A percentile compares a stretch with the other conserved stretches of the same genome.
Evolutionary conservation across 352 stramenopile species (phyloP).

Genomic region (Phytophthora meadii): DNA sequence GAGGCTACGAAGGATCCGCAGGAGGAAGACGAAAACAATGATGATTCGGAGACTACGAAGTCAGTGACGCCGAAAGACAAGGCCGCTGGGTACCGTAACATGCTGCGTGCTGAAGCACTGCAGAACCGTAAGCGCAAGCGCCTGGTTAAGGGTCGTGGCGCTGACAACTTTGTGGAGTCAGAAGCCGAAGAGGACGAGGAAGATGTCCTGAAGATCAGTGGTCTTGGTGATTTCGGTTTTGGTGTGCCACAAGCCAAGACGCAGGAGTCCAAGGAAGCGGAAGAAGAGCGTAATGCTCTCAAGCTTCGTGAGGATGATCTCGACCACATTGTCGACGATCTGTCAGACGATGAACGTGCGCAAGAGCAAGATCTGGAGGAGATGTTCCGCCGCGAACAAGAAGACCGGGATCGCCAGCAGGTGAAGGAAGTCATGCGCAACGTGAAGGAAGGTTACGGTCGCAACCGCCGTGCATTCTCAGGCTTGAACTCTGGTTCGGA

Average conservation of each 20-base stretch:
- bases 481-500: slow-evolving; percentile 52
- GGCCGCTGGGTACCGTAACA: slow-evolving; percentile 67
- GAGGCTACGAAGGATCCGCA: slow-evolving; percentile 6
- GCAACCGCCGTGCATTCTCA: slow-evolving; percentile 81
- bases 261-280: slow-evolving; percentile 75
- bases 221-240: slow-evolving; percentile 88
- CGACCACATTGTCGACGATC: slow-evolving; percentile 86
- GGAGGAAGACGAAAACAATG: slow-evolving; percentile 16
- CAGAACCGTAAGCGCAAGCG: slow-evolving; percentile 66
- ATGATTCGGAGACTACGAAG: slow-evolving; percentile 14
- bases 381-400: slow-evolving; percentile 74
- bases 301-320: slow-evolving; percentile 82
- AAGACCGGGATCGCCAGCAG: slow-evolving; percentile 72
- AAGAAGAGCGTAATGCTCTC: slow-evolving; percentile 79
- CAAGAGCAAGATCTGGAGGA: slow-evolving; percentile 74
- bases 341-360: slow-evolving; percentile 83
- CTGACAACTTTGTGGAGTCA: slow-evolving; percentile 74
- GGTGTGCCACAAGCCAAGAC: slow-evolving; percentile 73
- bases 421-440: slow-evolving; percentile 89
- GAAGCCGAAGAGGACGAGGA: slow-evolving; percentile 90
- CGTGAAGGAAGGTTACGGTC: slow-evolving; percentile 89
- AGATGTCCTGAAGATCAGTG: slow-evolving; percentile 82
- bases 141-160: slow-evolving; percentile 46
- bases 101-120: slow-evolving; percentile 67
- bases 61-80: slow-evolving; percentile 49